Percentiles rank a stretch among this genome's conserved stretches.
phyloP scores from a whole-genome alignment of 441 rosid genomes.

The Dalechampia spathulata region DNA sequence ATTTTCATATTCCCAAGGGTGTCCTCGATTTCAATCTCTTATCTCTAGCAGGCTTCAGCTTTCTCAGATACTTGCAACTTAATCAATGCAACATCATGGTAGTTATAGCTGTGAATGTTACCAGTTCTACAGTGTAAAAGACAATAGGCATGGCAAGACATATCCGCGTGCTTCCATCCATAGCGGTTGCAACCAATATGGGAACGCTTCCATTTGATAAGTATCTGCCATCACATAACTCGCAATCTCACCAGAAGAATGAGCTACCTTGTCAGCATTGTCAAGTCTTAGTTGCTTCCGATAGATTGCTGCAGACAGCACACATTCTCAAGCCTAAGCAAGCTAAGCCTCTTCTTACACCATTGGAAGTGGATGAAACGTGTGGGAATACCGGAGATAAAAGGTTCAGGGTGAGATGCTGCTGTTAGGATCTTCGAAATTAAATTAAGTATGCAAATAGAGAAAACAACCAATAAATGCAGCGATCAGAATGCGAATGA shows the following conservation, averaged over 20 bases:
- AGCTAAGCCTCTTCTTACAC: too few relatives aligned
- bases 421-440: too few relatives aligned
- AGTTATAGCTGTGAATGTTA: slow-evolving; percentile 29
- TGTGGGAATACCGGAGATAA: too few relatives aligned
- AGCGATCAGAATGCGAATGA: too few relatives aligned
- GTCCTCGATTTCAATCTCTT: slow-evolving; percentile 36
- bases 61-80: slow-evolving; percentile 28
- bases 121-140: slow-evolving; percentile 36
- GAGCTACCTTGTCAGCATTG: slow-evolving; percentile 19
- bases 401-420: too few relatives aligned
- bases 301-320: slow-evolving; percentile 36
- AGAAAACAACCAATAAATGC: too few relatives aligned
- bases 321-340: too few relatives aligned
- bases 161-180: slow-evolving; percentile 40
- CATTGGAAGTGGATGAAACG: too few relatives aligned
- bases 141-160: slow-evolving; percentile 31
- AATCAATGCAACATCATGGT: slow-evolving; percentile 19
- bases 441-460: too few relatives aligned
- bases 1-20: slow-evolving; percentile 47
- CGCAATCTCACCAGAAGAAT: slow-evolving; percentile 39
- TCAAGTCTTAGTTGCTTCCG: slow-evolving; percentile 35
- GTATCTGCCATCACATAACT: slow-evolving; percentile 41
- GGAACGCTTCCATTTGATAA: slow-evolving; percentile 40
- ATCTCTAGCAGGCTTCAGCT: slow-evolving; percentile 35
- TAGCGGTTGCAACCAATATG: slow-evolving; percentile 46